Conservation (phyloP, 352 stramenopile genomes). For the Blastocystis hominis region DNA sequence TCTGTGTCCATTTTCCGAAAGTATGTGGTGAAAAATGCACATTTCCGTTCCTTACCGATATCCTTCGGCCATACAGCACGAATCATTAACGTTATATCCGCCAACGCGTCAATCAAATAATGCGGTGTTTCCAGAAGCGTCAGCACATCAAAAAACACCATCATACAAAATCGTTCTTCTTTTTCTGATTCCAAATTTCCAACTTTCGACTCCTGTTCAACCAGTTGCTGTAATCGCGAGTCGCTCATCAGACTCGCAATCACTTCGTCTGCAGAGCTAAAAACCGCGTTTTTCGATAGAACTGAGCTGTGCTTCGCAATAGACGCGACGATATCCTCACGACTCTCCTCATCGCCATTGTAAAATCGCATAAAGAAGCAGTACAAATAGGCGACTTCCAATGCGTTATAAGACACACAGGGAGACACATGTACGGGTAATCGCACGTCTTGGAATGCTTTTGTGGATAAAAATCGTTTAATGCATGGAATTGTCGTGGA, state of each 20-base stretch:
- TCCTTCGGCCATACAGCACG: neutral
- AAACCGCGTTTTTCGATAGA: neutral
- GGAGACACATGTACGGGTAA: neutral
- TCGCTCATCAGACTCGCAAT: neutral
- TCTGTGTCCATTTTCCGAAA: neutral
- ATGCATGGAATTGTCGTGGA: neutral
- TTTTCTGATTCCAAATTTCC: neutral
- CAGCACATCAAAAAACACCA: neutral
- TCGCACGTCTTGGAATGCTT: neutral
- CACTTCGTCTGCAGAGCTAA: neutral
- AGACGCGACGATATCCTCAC: neutral
- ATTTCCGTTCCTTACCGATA: neutral
- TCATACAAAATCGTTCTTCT: neutral
- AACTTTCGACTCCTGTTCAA: neutral
- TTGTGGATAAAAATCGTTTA: neutral
- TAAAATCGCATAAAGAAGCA: constrained; percentile 17
- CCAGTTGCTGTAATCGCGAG: neutral
- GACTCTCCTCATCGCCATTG: constrained; percentile 6
- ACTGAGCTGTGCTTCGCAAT: neutral
- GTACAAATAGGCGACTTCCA: constrained; percentile 30
- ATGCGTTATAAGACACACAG: neutral
- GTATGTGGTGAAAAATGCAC: neutral
- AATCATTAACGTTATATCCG: neutral
- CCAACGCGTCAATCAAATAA: constrained; percentile 4
- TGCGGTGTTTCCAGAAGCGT: neutral